Conservation (phyloP, 2,329 filamentous ascomycete genomes). For the Aspergillus sp. region DNA sequence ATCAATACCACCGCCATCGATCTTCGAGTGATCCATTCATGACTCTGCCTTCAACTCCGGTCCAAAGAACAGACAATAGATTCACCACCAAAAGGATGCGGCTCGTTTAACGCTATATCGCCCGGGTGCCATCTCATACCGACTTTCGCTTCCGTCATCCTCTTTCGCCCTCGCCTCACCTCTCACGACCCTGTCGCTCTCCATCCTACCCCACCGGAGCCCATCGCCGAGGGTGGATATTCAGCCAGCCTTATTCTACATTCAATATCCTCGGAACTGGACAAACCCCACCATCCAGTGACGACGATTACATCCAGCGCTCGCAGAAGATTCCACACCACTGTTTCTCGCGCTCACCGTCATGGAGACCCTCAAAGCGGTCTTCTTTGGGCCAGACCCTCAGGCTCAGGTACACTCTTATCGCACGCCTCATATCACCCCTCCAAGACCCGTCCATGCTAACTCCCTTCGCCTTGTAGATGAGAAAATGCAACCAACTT, state of each 20-base stretch:
- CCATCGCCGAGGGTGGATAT: not conserved
- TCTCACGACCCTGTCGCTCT: not conserved
- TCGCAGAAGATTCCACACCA: not conserved
- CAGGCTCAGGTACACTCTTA: constrained; percentile 72
- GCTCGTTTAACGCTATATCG: not conserved
- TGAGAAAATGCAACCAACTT: constrained; percentile 90
- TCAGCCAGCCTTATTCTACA: not conserved
- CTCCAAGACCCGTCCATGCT: constrained; percentile 10
- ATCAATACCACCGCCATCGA: not conserved
- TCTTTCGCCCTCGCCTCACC: not conserved
- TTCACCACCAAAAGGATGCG: no score
- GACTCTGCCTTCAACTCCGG: not conserved
- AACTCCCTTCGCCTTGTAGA: constrained; percentile 51
- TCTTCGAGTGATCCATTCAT: not conserved
- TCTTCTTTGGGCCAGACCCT: constrained; percentile 91
- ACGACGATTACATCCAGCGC: not conserved
- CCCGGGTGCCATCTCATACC: not conserved
- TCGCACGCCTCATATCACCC: not conserved
- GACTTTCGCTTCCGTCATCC: not conserved
- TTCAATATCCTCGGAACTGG: not conserved
- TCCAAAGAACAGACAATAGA: no score
- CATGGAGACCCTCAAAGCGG: constrained; percentile 84
- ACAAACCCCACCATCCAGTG: not conserved
- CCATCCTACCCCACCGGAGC: not conserved
- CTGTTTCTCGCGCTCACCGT: constrained; percentile 13